phyloP scores from a whole-genome alignment of 1,284 basidiomycete species.

The Trichosporon coremiiforme region DNA sequence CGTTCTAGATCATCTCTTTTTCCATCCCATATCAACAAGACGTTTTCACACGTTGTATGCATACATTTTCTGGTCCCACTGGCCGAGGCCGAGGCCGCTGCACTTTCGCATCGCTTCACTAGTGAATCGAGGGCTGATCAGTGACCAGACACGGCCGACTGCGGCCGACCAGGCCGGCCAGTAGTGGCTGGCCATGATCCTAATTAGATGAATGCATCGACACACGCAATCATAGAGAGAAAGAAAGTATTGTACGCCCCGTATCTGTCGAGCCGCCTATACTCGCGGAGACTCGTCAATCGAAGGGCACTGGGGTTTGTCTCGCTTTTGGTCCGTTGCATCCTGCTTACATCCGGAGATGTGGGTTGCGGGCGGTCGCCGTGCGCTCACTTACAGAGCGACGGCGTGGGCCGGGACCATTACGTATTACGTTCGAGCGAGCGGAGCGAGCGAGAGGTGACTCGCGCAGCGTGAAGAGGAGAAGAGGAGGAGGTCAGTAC shows the following conservation, averaged over 20 bases:
- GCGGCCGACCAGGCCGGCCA: too few relatives aligned
- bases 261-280: background rate
- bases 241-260: background rate
- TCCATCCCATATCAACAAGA: background rate
- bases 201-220: too few relatives aligned
- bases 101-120: too few relatives aligned
- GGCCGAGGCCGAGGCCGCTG: too few relatives aligned
- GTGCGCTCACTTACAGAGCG: background rate
- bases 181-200: too few relatives aligned
- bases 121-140: too few relatives aligned
- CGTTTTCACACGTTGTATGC: constrained; percentile 14
- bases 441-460: constrained; percentile 8
- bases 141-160: too few relatives aligned
- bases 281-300: background rate
- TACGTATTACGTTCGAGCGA: constrained; percentile 10
- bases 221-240: too few relatives aligned
- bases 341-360: background rate
- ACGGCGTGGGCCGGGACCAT: constrained; percentile 8
- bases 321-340: background rate
- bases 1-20: background rate
- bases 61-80: background rate
- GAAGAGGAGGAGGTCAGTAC: too few relatives aligned
- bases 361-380: background rate
- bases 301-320: background rate
- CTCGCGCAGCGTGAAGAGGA: background rate